Base-by-base conservation (phyloP, 2,329 filamentous ascomycete genomes). In the Penicillium vulpinum region DNA sequence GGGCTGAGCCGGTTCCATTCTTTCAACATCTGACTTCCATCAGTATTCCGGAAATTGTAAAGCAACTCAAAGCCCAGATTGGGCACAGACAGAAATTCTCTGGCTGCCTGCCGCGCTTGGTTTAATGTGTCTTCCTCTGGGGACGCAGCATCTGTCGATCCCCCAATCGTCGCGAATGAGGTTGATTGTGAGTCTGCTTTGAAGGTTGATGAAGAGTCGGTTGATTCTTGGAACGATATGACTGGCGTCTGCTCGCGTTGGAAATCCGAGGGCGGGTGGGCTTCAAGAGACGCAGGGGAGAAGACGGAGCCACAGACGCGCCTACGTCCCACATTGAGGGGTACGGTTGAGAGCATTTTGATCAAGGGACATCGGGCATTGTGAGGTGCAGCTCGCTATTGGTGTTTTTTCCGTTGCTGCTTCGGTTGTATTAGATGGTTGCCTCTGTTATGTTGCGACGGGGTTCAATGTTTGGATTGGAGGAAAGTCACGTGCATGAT, bases 291-390 rank as follows among this genome's bases (percentile, higher is more conserved):
- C 51, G 73, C 65, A 48, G 74, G 70, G 46, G 76, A 69, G 59
- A 79, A 78, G 46, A 79, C 76, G 13, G 77, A 77, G 54, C 67
- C 67, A 62, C 78, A 77, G 22, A 79, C 71, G 61, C 75, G 76
- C 65, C 72, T 73, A 59, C 73, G 73, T 56, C 65, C 60, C 54
- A 52, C 56, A 55, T 63, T 63, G 51, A 69, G 61, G 45, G 70
- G 63, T 33, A 52, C 55, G 45, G 64, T 65, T 22, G 65, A 62
- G 22, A 67, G 45, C 69, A 71, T 74, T 38, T 48, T 67, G 53
- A 24, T 55, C 44, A 56, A 35, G 41, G 45, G 43, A 48, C 31
- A 18, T 57, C 49, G 48, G 55, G 22, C 62, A 69, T 67, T 40
- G 56, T 59, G 61, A 29, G 5, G 13, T 16, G 8, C 33, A 44